A percentile compares a stretch with the other conserved stretches of the same genome.
These are phyloP conservation scores for Lactarius vividus DNA, from an alignment of 768 basidiomycete species.

Conservation along the genomic window DNA sequence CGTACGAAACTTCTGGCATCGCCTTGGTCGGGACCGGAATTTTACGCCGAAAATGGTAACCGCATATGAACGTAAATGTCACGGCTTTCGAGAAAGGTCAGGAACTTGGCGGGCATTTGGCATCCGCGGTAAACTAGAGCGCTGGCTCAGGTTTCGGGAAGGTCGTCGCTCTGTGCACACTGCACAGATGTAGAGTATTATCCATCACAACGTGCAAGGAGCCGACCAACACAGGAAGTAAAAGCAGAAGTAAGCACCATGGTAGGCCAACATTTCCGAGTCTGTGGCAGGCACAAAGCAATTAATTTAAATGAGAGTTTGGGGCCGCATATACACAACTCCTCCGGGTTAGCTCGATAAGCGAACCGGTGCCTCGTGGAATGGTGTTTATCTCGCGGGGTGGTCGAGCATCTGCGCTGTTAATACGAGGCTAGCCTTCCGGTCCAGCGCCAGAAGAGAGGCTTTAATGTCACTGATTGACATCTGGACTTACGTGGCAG, in stretches of 20 bases:
- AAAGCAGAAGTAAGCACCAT: not conserved
- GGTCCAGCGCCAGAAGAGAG: not conserved
- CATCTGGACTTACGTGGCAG: not conserved
- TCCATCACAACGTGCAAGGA: not conserved
- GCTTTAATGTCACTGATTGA: not conserved
- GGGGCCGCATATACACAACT: not conserved
- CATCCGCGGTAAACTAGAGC: not conserved
- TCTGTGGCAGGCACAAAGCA: not conserved
- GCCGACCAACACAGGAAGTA: not conserved
- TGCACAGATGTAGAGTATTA: not conserved
- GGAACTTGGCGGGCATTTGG: not conserved
- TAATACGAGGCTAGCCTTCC: not conserved
- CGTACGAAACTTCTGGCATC: not conserved
- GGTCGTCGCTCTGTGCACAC: not conserved
- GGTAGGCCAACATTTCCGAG: not conserved
- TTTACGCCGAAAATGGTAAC: not conserved
- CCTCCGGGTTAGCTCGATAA: conserved; percentile 2
- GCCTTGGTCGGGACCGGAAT: not conserved
- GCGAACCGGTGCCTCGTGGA: conserved; percentile 8
- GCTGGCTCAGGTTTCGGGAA: not conserved
- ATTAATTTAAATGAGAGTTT: not conserved
- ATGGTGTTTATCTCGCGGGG: conserved; percentile 14
- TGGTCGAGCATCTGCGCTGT: conserved; percentile 5
- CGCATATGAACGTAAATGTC: not conserved
- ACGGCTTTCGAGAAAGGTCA: not conserved